These are phyloP conservation scores for Tulasnella sp. DNA, from an alignment of 768 basidiomycete genomes.

Conservation along the genomic window DNA sequence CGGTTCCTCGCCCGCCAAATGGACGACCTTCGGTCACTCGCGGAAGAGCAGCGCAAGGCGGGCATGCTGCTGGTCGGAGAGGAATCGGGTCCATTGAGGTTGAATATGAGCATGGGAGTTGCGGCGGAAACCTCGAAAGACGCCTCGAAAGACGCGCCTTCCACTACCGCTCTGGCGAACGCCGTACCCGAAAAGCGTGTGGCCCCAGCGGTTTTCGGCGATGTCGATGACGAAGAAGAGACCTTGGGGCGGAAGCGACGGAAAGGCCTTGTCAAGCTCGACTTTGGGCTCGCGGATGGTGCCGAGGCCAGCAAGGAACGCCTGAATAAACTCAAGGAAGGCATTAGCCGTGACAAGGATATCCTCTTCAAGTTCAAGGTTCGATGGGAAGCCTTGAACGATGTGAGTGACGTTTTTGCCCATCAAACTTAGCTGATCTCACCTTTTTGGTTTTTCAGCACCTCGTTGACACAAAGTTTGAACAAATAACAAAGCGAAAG, in stretches of 20 bases:
- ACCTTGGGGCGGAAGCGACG: conserved; percentile 64
- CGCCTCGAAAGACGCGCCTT: conserved; percentile 45
- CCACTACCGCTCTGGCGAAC: conserved; percentile 38
- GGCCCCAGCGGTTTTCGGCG: conserved; percentile 54
- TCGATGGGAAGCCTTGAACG: conserved; percentile 85
- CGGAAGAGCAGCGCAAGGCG: conserved; percentile 85
- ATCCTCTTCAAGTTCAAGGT: conserved; percentile 78
- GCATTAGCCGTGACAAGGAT: conserved; percentile 75
- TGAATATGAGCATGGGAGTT: conserved; percentile 72
- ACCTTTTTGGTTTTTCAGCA: conserved; percentile 46
- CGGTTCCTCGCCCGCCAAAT: conserved; percentile 90
- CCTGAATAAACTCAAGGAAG: conserved; percentile 68
- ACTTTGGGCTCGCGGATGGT: conserved; percentile 78
- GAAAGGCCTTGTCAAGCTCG: conserved; percentile 83
- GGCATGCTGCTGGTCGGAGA: conserved; percentile 89
- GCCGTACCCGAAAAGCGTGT: conserved; percentile 31
- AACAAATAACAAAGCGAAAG: conserved; percentile 73
- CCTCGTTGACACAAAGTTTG: conserved; percentile 80
- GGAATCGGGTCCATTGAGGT: conserved; percentile 51
- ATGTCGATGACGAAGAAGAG: conserved; percentile 79
- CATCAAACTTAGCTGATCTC: neutral
- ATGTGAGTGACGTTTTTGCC: conserved; percentile 53
- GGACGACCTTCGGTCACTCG: conserved; percentile 91
- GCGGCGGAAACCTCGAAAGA: conserved; percentile 48
- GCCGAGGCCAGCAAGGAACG: conserved; percentile 75